Evolutionary conservation across 306 rosid genomes (phyloP).

Genomic region (Lathyrus tuberosus): DNA sequence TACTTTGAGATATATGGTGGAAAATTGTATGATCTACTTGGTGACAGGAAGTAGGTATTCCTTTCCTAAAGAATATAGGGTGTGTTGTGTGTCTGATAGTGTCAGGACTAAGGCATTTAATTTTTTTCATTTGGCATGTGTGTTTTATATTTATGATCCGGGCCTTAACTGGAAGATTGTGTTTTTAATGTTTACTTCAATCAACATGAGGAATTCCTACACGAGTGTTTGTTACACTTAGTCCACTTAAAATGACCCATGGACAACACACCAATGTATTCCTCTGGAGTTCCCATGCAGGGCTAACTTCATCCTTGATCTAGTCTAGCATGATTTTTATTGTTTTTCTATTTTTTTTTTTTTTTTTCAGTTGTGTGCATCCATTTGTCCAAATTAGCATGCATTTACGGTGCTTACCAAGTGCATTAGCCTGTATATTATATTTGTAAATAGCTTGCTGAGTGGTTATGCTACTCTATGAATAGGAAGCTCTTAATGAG

Average conservation of each 20-base stretch:
- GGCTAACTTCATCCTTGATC: neutral
- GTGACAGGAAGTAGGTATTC: slow-evolving; percentile 80
- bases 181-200: slow-evolving; percentile 8
- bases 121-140: neutral
- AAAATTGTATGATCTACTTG: slow-evolving; percentile 92
- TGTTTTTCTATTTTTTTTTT: no score
- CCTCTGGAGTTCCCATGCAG: slow-evolving; percentile 9
- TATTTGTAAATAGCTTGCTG: slow-evolving; percentile 31
- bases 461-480: slow-evolving; percentile 27
- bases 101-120: slow-evolving; percentile 3
- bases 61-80: slow-evolving; percentile 1
- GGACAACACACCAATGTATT: neutral
- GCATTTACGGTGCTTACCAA: slow-evolving; percentile 8
- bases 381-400: slow-evolving; percentile 13
- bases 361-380: slow-evolving; percentile 1
- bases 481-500: slow-evolving; percentile 94
- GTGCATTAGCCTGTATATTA: slow-evolving; percentile 30
- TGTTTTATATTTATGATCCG: slow-evolving; percentile 32
- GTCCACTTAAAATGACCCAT: slow-evolving; percentile 6
- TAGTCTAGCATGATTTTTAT: neutral
- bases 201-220: slow-evolving; percentile 9
- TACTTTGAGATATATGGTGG: slow-evolving; percentile 98
- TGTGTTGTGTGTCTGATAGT: neutral
- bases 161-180: slow-evolving; percentile 22
- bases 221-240: neutral